These are phyloP conservation scores for Gardenia jasminoides DNA, from an alignment of 257 asterid species.

Conservation along the genomic window DNA sequence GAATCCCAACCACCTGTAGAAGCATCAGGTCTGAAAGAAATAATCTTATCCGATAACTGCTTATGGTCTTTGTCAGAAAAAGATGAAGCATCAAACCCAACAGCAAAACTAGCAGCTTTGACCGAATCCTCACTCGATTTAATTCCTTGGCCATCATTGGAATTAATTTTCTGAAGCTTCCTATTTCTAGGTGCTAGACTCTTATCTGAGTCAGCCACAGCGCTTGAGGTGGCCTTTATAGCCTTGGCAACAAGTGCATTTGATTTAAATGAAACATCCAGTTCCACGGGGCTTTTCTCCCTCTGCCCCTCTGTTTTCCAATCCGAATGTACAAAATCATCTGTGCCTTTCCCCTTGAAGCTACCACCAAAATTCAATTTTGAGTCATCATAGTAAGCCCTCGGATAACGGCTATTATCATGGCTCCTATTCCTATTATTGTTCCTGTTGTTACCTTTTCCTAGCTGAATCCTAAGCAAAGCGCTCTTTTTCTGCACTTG, in stretches of 20 bases:
- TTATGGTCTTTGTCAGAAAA: conserved; percentile 28
- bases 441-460: conserved; percentile 39
- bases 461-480: conserved; percentile 46
- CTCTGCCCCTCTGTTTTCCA: conserved; percentile 35
- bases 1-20: not conserved
- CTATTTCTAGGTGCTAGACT: conserved; percentile 24
- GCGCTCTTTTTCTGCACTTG: conserved; percentile 48
- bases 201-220: conserved; percentile 28
- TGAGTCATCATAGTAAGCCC: conserved; percentile 21
- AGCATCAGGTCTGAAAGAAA: conserved; percentile 1
- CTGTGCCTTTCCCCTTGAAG: conserved; percentile 40
- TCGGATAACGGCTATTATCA: conserved; percentile 26
- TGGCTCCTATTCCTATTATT: conserved; percentile 30
- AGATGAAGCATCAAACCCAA: conserved; percentile 25
- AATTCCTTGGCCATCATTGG: conserved; percentile 28
- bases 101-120: conserved; percentile 21
- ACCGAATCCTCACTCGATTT: conserved; percentile 30
- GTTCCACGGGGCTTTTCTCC: conserved; percentile 67
- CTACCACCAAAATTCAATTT: conserved; percentile 22
- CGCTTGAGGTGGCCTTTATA: conserved; percentile 49
- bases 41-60: conserved; percentile 27
- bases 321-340: conserved; percentile 27
- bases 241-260: conserved; percentile 78
- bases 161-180: conserved; percentile 27
- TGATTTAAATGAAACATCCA: conserved; percentile 72